Conservation (phyloP, 805 yeast genomes). For the Scheffersomyces lignosus region DNA sequence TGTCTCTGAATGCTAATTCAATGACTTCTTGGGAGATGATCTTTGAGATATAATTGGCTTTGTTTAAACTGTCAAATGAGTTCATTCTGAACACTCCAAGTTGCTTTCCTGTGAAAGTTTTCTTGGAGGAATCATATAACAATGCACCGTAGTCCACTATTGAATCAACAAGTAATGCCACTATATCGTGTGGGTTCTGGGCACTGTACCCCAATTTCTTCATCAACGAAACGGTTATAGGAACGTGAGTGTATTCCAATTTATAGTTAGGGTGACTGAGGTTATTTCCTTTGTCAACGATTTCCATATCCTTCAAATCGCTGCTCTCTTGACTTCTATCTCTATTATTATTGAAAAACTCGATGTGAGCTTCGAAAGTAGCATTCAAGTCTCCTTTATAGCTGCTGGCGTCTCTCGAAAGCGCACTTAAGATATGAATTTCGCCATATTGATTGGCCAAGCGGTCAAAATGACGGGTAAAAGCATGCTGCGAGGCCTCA, state of each 20-base stretch:
- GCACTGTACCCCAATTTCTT: constrained; percentile 36
- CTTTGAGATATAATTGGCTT: constrained; percentile 50
- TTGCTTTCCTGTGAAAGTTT: constrained; percentile 45
- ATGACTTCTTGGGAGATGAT: constrained; percentile 50
- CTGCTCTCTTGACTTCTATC: too few species aligned
- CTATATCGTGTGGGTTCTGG: constrained; percentile 32
- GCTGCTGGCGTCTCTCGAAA: constrained; percentile 39
- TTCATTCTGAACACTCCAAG: constrained; percentile 51
- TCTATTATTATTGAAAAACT: constrained; percentile 32
- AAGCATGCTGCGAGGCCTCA: constrained; percentile 55
- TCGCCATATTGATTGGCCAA: constrained; percentile 50
- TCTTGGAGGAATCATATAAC: constrained; percentile 37
- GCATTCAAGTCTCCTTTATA: constrained; percentile 49
- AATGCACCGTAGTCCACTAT: constrained; percentile 48
- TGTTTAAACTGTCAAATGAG: constrained; percentile 49
- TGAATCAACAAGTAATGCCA: constrained; percentile 27
- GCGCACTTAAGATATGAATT: constrained; percentile 49
- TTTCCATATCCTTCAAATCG: constrained; percentile 25
- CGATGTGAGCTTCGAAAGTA: constrained; percentile 36
- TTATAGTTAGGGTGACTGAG: constrained; percentile 13
- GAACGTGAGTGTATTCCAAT: constrained; percentile 28
- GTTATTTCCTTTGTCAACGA: background rate
- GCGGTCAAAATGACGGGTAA: constrained; percentile 49
- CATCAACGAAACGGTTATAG: constrained; percentile 31
- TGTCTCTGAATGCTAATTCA: constrained; percentile 45